These are phyloP conservation scores for Kregervanrija delftensis DNA, from an alignment of 805 yeast genomes.

Conservation along the genomic window DNA sequence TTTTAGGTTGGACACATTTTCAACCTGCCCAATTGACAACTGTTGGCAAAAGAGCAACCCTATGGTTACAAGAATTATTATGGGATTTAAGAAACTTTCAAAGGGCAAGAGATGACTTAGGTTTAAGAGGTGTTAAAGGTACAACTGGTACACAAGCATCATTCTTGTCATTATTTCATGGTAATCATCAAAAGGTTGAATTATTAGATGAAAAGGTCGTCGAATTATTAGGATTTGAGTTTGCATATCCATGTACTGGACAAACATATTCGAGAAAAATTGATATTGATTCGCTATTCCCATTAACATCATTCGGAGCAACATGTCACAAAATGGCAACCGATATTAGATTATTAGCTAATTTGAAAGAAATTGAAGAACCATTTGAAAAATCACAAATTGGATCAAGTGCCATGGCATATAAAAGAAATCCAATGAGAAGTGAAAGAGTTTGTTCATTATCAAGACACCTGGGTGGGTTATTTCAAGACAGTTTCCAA, in stretches of 20 bases:
- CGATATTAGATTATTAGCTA: slow-evolving; percentile 90
- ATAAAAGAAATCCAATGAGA: slow-evolving; percentile 99
- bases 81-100: slow-evolving; percentile 97
- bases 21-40: slow-evolving; percentile 99
- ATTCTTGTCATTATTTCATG: slow-evolving; percentile 89
- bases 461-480: slow-evolving; percentile 89
- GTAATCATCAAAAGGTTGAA: slow-evolving; percentile 95
- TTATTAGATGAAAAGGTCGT: slow-evolving; percentile 86
- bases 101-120: slow-evolving; percentile 94
- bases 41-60: slow-evolving; percentile 95
- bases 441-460: slow-evolving; percentile 98
- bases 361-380: slow-evolving; percentile 95
- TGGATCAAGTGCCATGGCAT: slow-evolving; percentile 98
- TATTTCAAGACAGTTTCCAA: slow-evolving; percentile 88
- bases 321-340: slow-evolving; percentile 97
- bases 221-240: slow-evolving; percentile 87
- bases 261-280: slow-evolving; percentile 99
- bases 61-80: slow-evolving; percentile 95
- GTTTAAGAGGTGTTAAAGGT: slow-evolving; percentile 97
- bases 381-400: slow-evolving; percentile 98
- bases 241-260: slow-evolving; percentile 96
- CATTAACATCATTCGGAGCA: slow-evolving; percentile 92
- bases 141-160: slow-evolving; percentile 99
- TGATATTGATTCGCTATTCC: slow-evolving; percentile 89
- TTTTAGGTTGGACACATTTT: slow-evolving; percentile 98